Evolutionary conservation across 148 eudicot genomes (phyloP), one percentile per base, ranked within the genome.

Genomic region (Cornus controversa): DNA sequence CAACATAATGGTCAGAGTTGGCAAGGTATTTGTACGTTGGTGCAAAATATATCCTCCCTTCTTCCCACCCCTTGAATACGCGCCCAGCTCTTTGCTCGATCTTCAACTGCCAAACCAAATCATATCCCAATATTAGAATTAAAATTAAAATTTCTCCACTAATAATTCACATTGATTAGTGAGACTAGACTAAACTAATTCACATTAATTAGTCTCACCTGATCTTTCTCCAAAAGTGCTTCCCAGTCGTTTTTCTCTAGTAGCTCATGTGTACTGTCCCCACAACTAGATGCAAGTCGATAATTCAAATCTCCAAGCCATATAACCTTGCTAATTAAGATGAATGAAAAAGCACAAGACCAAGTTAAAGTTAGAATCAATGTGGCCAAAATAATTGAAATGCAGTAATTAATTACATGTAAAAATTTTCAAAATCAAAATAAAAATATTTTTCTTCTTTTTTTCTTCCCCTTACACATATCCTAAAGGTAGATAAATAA

Each of bases 231-330:
- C 29, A 91, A 66, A 68, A 91, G 86, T 65, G 91, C 82, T 80
- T 82, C 75, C 95, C 95, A 91, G 42, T 91, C 92, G 31, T 70
- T 84, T 50, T 66, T 87, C 70, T 83, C 70, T 34, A 89, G 37
- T 27, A 87, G 86, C 71, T 91, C 87, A 60, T 68, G 62, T 0
- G 84, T 81, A 50, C 45, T 40, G 7, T 87, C 87, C 5, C 37
- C 81, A 25, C 69, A 80, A 34, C 81, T 77, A 24, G 81, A 75
- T 58, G 84, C 83, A 1, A 91, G 81, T 14, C 95, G 86, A 78
- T 91, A 91, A 70, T 91, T 91, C 67, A 91, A 69, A 78, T 91
- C 95, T 16, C 95, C 95, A 4, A 91, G 90, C 95, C 95, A 91
- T 75, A 91, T 86, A 63, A 91, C 69, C 78, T 86, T 87, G 67